Evolutionary conservation across 768 basidiomycete species (phyloP), one percentile per base, ranked within the genome.

Genomic region (Ramaria rubella): DNA sequence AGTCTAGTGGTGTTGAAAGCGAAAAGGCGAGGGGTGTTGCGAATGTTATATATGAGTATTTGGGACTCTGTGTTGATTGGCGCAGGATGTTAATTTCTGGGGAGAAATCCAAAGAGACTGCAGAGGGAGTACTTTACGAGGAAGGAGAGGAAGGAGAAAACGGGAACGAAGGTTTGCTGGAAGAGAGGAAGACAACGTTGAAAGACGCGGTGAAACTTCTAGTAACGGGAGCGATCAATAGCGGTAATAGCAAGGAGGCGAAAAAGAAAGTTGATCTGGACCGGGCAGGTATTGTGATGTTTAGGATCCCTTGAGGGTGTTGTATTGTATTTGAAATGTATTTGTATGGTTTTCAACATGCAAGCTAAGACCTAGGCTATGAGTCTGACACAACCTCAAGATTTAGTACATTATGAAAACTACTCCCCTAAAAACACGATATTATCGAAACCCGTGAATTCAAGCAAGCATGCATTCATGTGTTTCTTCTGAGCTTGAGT

Each of bases 41-140:
- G 17, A 69, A 72, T 55, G 77, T 81, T 12, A 57, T 85, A 27
- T 79, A 72, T 60, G 83, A 85, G 65, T 85, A 77, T 63, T 51
- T 85, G 57, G 80, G 81, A 44, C 65, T 85, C 59, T 84, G 81
- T 65, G 71, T 82, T 30, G 83, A 85, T 62, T 85, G 83, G 82
- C 75, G 73, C 12, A 68, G 83, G 60, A 65, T 30, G 31, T 29
- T 69, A 19, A 52, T 79, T 19, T 66, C 61, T 4, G 36, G 62
- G 15, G 64, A 34, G 29, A 44, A 52, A 14, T 29, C 30, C 15
- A 58, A 60, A 42, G 44, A 15, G 9, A 53, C 21, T 14, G 17
- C 34, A 14, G 36, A 17, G 5, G 29, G 19, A 15, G 49, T 29
- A 15, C 19, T 9, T 29, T 27, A 7, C 2, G 17, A 27, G 30